These are phyloP conservation scores for Linum trigynum DNA, from an alignment of 345 rosid species.

Conservation along the genomic window DNA sequence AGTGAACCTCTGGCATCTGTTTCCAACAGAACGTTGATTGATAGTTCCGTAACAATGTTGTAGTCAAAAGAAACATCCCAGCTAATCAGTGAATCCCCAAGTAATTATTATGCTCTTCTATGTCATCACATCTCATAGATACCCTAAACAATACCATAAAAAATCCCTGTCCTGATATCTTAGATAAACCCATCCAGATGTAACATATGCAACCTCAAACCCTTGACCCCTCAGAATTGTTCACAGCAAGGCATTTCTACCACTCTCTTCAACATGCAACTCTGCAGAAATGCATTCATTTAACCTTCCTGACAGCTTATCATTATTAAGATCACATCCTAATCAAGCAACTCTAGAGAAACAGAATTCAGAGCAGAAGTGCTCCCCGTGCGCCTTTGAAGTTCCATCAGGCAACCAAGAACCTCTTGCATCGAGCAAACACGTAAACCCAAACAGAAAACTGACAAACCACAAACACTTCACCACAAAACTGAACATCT, in stretches of 20 bases:
- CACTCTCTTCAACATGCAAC: not conserved
- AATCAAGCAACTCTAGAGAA: not conserved
- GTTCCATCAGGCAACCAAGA: not conserved
- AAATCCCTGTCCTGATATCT: not conserved
- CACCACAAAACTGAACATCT: too few relatives aligned
- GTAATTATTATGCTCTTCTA: conserved; percentile 6
- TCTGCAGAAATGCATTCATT: not conserved
- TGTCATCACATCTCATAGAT: conserved; percentile 4
- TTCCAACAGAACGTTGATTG: conserved; percentile 11
- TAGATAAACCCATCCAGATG: too few relatives aligned
- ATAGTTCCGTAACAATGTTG: conserved; percentile 10
- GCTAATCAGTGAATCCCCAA: conserved; percentile 13
- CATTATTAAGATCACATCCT: not conserved
- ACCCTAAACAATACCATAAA: not conserved
- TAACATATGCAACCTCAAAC: not conserved
- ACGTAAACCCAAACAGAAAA: not conserved
- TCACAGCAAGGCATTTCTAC: not conserved
- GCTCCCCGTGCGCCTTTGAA: not conserved
- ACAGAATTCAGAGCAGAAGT: not conserved
- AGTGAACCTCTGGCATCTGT: conserved; percentile 15
- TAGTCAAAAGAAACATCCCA: not conserved
- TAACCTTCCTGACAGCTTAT: not conserved
- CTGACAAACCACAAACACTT: not conserved
- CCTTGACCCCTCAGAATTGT: not conserved
- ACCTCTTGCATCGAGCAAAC: not conserved